phyloP scores from a whole-genome alignment of 257 asterid species.

The Echites panduratus region DNA sequence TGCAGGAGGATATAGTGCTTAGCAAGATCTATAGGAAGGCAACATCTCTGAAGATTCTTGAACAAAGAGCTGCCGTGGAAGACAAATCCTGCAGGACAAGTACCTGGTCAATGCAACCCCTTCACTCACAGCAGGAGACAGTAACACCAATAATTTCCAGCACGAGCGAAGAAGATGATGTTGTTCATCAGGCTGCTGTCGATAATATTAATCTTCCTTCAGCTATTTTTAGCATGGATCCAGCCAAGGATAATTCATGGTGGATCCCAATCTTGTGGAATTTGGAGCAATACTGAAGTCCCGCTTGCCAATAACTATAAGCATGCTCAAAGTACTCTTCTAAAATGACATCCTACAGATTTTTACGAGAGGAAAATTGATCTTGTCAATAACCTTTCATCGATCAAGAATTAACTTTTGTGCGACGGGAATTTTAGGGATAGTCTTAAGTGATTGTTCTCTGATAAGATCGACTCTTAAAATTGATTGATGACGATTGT shows the following conservation, averaged over 20 bases:
- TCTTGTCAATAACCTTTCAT: no score
- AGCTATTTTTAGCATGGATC: background rate
- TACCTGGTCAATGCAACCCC: background rate
- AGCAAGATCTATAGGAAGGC: slow-evolving; percentile 71
- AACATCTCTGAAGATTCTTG: slow-evolving; percentile 56
- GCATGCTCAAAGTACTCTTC: background rate
- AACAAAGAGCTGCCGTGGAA: slow-evolving; percentile 59
- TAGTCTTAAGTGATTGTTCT: background rate
- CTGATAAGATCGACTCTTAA: background rate
- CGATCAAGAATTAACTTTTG: background rate
- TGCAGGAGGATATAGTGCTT: slow-evolving; percentile 51
- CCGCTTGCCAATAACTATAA: slow-evolving; percentile 6
- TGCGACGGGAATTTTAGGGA: background rate
- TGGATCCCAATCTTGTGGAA: slow-evolving; percentile 14
- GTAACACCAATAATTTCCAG: background rate
- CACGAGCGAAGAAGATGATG: slow-evolving; percentile 6
- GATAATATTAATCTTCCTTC: background rate
- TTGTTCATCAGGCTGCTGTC: background rate
- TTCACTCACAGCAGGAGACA: background rate
- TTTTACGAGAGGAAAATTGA: no score
- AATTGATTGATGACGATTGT: background rate
- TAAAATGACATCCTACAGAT: background rate
- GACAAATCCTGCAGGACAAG: slow-evolving; percentile 10
- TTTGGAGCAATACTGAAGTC: slow-evolving; percentile 1
- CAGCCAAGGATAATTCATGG: background rate